These are phyloP conservation scores for Blastocystis sp. DNA, from an alignment of 352 stramenopile species.

Conservation along the genomic window DNA sequence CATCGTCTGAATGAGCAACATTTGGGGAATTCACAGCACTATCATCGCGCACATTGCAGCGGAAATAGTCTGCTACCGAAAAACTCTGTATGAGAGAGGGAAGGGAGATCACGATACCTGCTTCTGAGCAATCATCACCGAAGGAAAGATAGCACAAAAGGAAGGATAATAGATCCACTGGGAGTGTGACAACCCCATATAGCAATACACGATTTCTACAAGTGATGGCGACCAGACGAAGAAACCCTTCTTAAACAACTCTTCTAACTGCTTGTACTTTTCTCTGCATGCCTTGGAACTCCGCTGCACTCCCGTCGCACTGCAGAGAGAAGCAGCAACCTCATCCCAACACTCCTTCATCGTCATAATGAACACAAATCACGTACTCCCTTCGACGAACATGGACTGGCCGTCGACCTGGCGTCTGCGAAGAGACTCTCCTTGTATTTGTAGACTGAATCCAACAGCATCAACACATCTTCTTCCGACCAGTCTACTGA, in stretches of 20 bases:
- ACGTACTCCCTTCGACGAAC: background rate
- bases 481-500: background rate
- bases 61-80: background rate
- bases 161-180: no score
- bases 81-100: background rate
- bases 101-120: background rate
- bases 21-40: background rate
- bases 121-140: background rate
- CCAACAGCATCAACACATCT: background rate
- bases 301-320: background rate
- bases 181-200: no score
- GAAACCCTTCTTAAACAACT: background rate
- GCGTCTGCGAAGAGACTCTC: background rate
- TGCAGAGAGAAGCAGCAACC: background rate
- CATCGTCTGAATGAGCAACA: no score
- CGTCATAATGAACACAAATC: background rate
- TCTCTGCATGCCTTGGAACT: background rate
- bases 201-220: no score
- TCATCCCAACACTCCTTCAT: background rate
- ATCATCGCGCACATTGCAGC: background rate
- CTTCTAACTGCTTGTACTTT: background rate
- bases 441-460: background rate
- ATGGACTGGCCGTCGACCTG: background rate
- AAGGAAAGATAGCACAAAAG: background rate
- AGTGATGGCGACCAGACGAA: no score